Conservation (phyloP, 306 rosid species). For the Castanospermum australe region DNA sequence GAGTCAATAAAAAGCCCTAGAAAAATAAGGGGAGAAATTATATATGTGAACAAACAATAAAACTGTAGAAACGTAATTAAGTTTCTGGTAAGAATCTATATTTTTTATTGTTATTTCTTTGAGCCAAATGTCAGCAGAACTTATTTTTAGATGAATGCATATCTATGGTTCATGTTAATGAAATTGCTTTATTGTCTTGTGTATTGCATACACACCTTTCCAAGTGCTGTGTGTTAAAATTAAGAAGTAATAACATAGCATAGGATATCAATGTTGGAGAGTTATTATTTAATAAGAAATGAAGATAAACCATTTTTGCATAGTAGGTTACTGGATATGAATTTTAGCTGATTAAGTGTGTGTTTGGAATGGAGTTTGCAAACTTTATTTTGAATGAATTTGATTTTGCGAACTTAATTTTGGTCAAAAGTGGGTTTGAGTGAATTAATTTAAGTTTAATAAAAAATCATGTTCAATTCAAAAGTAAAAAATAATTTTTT, state of each 20-base stretch:
- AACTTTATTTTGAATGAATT: too few relatives aligned
- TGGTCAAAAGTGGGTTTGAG: too few relatives aligned
- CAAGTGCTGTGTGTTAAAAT: background rate
- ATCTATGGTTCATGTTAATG: background rate
- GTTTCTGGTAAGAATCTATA: background rate
- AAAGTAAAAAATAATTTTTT: too few relatives aligned
- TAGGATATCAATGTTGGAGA: background rate
- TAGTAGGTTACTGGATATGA: background rate
- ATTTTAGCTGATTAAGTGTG: too few relatives aligned
- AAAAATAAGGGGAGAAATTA: background rate
- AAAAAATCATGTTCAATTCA: too few relatives aligned
- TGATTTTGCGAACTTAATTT: too few relatives aligned
- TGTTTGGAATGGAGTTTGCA: too few relatives aligned
- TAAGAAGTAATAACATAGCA: too few relatives aligned
- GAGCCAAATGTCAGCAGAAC: background rate
- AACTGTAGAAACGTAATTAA: background rate
- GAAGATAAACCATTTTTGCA: background rate
- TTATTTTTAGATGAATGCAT: background rate
- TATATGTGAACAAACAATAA: background rate
- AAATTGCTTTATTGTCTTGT: background rate
- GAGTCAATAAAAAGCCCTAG: conserved; percentile 13
- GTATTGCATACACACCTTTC: background rate
- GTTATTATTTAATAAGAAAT: background rate
- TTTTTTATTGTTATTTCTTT: background rate
- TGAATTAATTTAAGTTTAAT: too few relatives aligned